phyloP scores from a whole-genome alignment of 2,329 filamentous ascomycete genomes.

The Cercospora janseana region DNA sequence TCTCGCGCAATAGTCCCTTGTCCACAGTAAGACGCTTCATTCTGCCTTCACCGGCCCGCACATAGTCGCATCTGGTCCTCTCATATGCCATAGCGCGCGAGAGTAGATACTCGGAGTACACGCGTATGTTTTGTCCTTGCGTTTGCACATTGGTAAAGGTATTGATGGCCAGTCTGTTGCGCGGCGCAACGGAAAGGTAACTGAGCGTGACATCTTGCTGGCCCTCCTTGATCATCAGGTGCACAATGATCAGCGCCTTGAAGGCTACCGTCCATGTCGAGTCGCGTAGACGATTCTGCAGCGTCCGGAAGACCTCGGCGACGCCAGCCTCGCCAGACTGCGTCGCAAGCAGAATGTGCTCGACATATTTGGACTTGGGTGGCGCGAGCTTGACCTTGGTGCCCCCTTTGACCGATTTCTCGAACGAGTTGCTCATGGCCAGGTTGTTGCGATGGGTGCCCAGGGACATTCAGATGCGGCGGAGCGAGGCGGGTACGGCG shows the following conservation, averaged over 20 bases:
- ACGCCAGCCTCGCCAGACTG: constrained; percentile 93
- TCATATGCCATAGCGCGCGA: constrained; percentile 79
- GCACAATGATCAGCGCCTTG: constrained; percentile 92
- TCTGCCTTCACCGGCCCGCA: constrained; percentile 75
- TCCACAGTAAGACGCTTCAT: constrained; percentile 85
- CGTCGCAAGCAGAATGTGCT: constrained; percentile 93
- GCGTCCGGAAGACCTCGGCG: constrained; percentile 88
- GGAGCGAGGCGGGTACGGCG: constrained; percentile 3
- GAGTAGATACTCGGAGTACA: constrained; percentile 83
- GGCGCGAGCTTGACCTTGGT: constrained; percentile 93
- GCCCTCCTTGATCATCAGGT: constrained; percentile 96
- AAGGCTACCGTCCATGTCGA: constrained; percentile 99
- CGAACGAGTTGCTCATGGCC: constrained; percentile 80
- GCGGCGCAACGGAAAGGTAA: constrained; percentile 76
- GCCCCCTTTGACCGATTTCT: constrained; percentile 98
- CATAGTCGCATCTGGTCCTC: constrained; percentile 85
- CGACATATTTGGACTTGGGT: constrained; percentile 98
- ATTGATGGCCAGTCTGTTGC: constrained; percentile 77
- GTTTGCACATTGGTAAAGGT: constrained; percentile 92
- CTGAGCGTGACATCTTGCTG: constrained; percentile 82
- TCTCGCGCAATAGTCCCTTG: constrained; percentile 88
- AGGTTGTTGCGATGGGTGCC: constrained; percentile 21
- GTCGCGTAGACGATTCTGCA: constrained; percentile 85
- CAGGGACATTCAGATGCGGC: constrained; percentile 16
- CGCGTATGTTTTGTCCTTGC: constrained; percentile 89